Evolutionary conservation across 2,329 filamentous ascomycete species (phyloP).

Genomic region (Cladobotryum protrusum): DNA sequence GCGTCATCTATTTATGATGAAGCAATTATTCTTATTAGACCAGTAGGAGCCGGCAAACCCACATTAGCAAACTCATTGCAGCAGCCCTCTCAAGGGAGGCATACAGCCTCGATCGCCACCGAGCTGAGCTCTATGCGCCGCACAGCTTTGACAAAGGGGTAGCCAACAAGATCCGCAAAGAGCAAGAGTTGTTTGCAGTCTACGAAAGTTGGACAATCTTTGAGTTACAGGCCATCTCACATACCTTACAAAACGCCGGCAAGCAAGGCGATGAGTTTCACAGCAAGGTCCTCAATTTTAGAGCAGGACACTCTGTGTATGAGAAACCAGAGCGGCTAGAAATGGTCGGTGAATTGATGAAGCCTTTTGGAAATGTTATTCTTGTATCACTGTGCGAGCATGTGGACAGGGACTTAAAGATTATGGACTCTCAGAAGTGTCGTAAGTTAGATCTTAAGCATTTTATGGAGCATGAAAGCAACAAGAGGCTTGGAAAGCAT

Average conservation of each 20-base stretch:
- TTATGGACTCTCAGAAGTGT: conserved; percentile 6
- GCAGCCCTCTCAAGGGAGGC: conserved; percentile 1
- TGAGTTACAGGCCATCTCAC: too few species aligned
- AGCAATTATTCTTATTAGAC: conserved; percentile 8
- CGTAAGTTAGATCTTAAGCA: conserved; percentile 2
- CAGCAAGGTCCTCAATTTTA: conserved; percentile 9
- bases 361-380: conserved; percentile 1
- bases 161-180: too few species aligned
- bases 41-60: conserved; percentile 12
- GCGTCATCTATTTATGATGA: too few species aligned
- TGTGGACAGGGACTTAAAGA: conserved; percentile 2
- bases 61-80: conserved; percentile 7
- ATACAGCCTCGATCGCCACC: conserved; percentile 10
- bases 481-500: conserved; percentile 7
- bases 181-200: too few species aligned
- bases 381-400: conserved; percentile 7
- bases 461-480: conserved; percentile 10
- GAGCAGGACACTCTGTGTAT: conserved; percentile 10
- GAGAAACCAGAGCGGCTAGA: conserved; percentile 3
- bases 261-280: conserved; percentile 5
- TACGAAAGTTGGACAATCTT: too few species aligned
- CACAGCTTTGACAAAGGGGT: conserved; percentile 7
- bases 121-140: conserved; percentile 10
- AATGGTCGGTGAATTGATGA: conserved; percentile 1
- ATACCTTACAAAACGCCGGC: too few species aligned